phyloP scores from a whole-genome alignment of 192 early-diverging fungal genomes.

The Phlyctochytrium bullatum region DNA sequence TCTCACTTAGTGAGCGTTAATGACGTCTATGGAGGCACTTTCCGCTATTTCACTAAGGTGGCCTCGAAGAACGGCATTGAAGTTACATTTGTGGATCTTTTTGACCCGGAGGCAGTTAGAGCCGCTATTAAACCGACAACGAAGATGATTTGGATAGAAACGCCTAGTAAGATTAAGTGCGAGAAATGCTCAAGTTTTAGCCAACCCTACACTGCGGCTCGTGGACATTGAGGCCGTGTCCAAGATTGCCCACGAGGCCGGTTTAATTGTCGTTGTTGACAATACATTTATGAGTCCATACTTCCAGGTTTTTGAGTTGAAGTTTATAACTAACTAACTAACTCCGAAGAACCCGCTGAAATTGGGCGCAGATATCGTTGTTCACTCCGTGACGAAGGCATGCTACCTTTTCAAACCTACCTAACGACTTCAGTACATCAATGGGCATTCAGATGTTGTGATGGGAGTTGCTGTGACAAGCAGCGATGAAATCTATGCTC shows the following conservation, averaged over 20 bases:
- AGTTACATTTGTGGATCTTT: slow-evolving; percentile 89
- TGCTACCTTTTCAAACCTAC: neutral
- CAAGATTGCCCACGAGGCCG: slow-evolving; percentile 67
- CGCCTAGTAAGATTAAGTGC: slow-evolving; percentile 59
- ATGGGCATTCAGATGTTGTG: slow-evolving; percentile 97
- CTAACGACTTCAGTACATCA: slow-evolving; percentile 66
- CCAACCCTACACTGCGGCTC: slow-evolving; percentile 94
- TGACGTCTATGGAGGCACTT: slow-evolving; percentile 90
- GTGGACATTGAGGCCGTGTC: slow-evolving; percentile 85
- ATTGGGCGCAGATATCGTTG: slow-evolving; percentile 95
- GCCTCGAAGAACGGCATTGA: slow-evolving; percentile 66
- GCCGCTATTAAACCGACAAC: slow-evolving; percentile 77
- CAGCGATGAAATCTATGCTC: slow-evolving; percentile 66
- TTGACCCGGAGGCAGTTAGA: slow-evolving; percentile 58
- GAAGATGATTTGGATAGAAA: slow-evolving; percentile 82
- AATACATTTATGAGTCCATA: slow-evolving; percentile 99
- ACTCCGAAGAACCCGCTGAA: slow-evolving; percentile 63
- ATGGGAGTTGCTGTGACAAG: slow-evolving; percentile 93
- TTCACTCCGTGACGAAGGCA: slow-evolving; percentile 91
- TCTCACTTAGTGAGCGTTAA: slow-evolving; percentile 89
- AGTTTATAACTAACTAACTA: slow-evolving; percentile 72
- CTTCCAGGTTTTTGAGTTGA: slow-evolving; percentile 51
- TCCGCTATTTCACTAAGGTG: slow-evolving; percentile 52
- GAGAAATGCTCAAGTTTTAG: slow-evolving; percentile 85
- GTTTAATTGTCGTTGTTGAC: slow-evolving; percentile 78